Evolutionary conservation across 306 rosid species (phyloP), one percentile per base, ranked within the genome.

Genomic region (Cicer judaicum): DNA sequence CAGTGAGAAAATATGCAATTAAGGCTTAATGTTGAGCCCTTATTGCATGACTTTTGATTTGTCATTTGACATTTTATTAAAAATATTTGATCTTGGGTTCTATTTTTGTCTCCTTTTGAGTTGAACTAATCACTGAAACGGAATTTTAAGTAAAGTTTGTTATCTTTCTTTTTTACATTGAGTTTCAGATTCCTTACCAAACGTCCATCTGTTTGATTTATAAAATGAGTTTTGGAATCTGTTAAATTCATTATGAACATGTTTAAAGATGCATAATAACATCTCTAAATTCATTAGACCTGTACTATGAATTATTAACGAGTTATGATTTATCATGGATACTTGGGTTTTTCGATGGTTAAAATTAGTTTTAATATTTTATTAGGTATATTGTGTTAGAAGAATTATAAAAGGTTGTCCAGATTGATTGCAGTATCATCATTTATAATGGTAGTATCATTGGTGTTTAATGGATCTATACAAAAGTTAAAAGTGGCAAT

Each of bases 1-100:
- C 90, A 14, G 6, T 81, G 80, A 88, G 90, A 81, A 90, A 86
- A 72, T 90, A 79, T 43, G 92, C 96, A 4, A 72, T 90, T 53
- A 89, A 89, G 80, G 90, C 75, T 75, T 88, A 81, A 76, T 56
- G 64, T 36, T 34, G 13, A 29, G 8, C 72, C 4, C 52, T 42
- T 47, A 39, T 38, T 18, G 40, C 36, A 9, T 15, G 68, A 64
- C 43, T 13, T 54, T 14, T 4, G 8, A 54, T 47, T 19, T 66
- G 19, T 64, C 66, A 18, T 55, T 79, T 39, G 64, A 56, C 50
- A 8, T 48, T 4, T 8, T 34, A 19, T 6, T 6, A 3, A 59
- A 40, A 24, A 2, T 5, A 3, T 38, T 47, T 36, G 18, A 44
- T 21, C 7, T 46, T 43, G 5, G 13, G 60, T 29, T 68, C 6